Conservation (phyloP, 1,284 basidiomycete genomes). For the Naganishia sp. region DNA sequence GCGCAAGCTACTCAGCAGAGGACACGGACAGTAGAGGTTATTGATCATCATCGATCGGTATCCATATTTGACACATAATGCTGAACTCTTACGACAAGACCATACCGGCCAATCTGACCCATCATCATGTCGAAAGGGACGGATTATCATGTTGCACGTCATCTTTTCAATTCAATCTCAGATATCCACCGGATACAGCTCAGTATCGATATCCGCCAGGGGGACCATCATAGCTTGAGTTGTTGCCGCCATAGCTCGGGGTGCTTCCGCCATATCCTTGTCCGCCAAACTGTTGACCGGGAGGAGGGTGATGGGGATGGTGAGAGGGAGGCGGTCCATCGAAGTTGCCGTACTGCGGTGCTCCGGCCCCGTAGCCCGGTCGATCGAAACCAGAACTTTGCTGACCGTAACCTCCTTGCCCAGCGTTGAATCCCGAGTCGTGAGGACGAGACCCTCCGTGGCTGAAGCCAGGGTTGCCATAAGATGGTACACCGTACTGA, state of each 20-base stretch:
- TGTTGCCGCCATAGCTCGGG: conserved; percentile 4
- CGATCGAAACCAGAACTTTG: conserved; percentile 4
- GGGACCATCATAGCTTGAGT: neutral
- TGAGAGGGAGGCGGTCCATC: conserved; percentile 20
- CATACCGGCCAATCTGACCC: too few relatives aligned
- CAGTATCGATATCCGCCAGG: conserved; percentile 19
- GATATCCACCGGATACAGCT: too few relatives aligned
- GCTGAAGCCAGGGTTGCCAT: conserved; percentile 14
- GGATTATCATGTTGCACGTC: too few relatives aligned
- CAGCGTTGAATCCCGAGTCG: conserved; percentile 20
- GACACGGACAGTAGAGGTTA: too few relatives aligned
- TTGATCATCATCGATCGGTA: too few relatives aligned
- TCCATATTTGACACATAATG: too few relatives aligned
- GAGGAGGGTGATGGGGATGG: conserved; percentile 11
- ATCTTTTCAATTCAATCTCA: too few relatives aligned
- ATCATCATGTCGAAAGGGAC: too few relatives aligned
- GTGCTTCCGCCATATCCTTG: conserved; percentile 7
- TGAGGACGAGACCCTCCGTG: conserved; percentile 19
- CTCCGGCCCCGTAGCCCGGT: conserved; percentile 14
- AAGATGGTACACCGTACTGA: conserved; percentile 31
- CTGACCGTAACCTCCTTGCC: conserved; percentile 13
- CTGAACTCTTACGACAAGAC: too few relatives aligned
- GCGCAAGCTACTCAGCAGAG: too few relatives aligned
- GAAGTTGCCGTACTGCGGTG: conserved; percentile 18
- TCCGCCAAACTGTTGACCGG: conserved; percentile 21